These are phyloP conservation scores for Phellinidium pouzarii DNA, from an alignment of 1,284 basidiomycete genomes.

Conservation along the genomic window DNA sequence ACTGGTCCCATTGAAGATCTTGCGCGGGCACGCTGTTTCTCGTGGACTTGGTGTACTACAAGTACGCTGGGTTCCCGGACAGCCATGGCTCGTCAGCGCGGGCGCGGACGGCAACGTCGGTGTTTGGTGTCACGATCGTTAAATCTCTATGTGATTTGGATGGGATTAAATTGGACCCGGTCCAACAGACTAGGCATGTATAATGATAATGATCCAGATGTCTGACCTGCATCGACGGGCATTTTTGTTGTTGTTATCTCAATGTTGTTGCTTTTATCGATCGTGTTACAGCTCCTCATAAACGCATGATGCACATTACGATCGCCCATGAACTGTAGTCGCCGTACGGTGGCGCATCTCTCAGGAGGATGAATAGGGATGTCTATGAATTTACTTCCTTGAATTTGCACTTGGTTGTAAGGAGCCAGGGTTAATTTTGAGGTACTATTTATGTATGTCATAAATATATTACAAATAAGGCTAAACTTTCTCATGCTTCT, in stretches of 20 bases:
- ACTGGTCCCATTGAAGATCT: constrained; percentile 95
- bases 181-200: background rate
- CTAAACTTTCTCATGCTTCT: background rate
- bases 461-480: background rate
- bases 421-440: background rate
- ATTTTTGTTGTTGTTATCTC: background rate
- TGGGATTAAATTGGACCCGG: too few relatives aligned
- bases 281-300: too few relatives aligned
- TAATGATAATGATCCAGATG: background rate
- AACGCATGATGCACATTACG: too few relatives aligned
- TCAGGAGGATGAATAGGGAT: too few relatives aligned
- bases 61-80: constrained; percentile 81
- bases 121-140: constrained; percentile 73
- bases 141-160: too few relatives aligned
- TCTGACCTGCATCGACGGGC: too few relatives aligned
- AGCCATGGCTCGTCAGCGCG: constrained; percentile 91
- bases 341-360: too few relatives aligned
- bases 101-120: constrained; percentile 89
- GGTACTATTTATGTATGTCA: background rate
- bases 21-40: constrained; percentile 80
- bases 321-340: background rate
- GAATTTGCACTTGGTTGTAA: too few relatives aligned
- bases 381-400: too few relatives aligned
- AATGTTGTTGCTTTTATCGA: background rate
- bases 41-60: constrained; percentile 91